Evolutionary conservation across 768 basidiomycete genomes (phyloP).

Genomic region (Rossbeevera mucosa): DNA sequence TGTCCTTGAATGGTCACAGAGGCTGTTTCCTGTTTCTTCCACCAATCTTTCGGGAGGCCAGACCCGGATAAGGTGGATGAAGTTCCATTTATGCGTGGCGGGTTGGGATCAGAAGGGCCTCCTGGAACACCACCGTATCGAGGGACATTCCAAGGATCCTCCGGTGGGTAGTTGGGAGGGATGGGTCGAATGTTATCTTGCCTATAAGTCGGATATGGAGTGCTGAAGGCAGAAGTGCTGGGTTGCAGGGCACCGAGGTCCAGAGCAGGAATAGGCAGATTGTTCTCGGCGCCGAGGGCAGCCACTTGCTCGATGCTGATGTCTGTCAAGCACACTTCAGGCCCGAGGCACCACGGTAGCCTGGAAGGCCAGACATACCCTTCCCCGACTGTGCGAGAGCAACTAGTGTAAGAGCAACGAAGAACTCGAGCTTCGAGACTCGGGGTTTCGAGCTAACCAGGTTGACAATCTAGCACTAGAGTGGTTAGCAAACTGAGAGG

Average conservation of each 20-base stretch:
- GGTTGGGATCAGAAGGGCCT: constrained; percentile 25
- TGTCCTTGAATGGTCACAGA: constrained; percentile 74
- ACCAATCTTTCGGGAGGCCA: constrained; percentile 79
- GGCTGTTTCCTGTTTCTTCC: constrained; percentile 75
- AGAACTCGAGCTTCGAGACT: constrained; percentile 88
- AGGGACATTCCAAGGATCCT: constrained; percentile 63
- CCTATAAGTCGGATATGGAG: constrained; percentile 38
- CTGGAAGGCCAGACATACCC: constrained; percentile 41
- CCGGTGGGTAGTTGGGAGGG: constrained; percentile 51
- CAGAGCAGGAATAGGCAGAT: constrained; percentile 68
- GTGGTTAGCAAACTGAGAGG: constrained; percentile 3
- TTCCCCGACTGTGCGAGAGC: constrained; percentile 80
- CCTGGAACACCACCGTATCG: constrained; percentile 31
- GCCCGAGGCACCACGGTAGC: background rate
- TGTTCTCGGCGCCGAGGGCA: constrained; percentile 70
- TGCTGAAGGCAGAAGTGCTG: constrained; percentile 47
- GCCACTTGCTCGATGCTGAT: constrained; percentile 81
- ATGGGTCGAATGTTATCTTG: constrained; percentile 43
- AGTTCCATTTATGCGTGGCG: constrained; percentile 36
- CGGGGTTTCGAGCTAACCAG: constrained; percentile 75
- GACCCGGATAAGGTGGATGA: constrained; percentile 63
- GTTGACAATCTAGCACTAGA: constrained; percentile 76
- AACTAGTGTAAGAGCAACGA: constrained; percentile 83
- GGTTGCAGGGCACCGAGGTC: constrained; percentile 56
- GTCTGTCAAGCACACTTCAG: constrained; percentile 40